Evolutionary conservation across 352 stramenopile genomes (phyloP), one percentile per base, ranked within the genome.

Genomic region (Phytophthora foliorum): DNA sequence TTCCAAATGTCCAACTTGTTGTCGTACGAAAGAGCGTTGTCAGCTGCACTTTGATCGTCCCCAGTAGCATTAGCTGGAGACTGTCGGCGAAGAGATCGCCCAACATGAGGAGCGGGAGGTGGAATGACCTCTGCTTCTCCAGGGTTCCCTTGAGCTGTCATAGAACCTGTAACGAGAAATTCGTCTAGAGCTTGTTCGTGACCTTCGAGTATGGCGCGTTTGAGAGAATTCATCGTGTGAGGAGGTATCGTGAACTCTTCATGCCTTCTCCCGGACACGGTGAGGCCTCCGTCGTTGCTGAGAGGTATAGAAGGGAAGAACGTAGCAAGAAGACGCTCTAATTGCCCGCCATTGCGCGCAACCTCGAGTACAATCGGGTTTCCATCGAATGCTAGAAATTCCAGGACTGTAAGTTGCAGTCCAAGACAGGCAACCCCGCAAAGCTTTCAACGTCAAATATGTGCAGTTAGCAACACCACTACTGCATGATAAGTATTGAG

Each of bases 1-100:
- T 90, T 90, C 82, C 84, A 91, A 36, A 91, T 77, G 59, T 89
- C 73, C 57, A 91, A 69, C 36, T 91, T 92, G 63, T 46, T 77
- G 19, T 81, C 70, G 49, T 84, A 84, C 1, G 80, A 84, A 11
- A 90, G 54, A 16, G 57, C 17, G n/a, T 52, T 67, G 27, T 63
- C 57, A 24, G 24, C 14, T 34, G 25, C 17, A 29, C 1, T 52
- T 57, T 38, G 42, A 4, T 42, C 11, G 22, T 68, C 29, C 6
- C 8, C 38, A 38, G 39, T 7, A 14, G 38, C 45, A 27, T 17
- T 14, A 2, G 50, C 21, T 32, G n/a, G 13, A 34, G 25, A 9
- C 3, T 44, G 48, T 13, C 11, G 51, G 2, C 27, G 57, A 59
- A 62, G 22, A n/a, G 39, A 8, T 19, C 44, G 25, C 11, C 67